These are phyloP conservation scores for Xanthoparmelia taractica DNA, from an alignment of 495 filamentous ascomycete species.

Conservation along the genomic window DNA sequence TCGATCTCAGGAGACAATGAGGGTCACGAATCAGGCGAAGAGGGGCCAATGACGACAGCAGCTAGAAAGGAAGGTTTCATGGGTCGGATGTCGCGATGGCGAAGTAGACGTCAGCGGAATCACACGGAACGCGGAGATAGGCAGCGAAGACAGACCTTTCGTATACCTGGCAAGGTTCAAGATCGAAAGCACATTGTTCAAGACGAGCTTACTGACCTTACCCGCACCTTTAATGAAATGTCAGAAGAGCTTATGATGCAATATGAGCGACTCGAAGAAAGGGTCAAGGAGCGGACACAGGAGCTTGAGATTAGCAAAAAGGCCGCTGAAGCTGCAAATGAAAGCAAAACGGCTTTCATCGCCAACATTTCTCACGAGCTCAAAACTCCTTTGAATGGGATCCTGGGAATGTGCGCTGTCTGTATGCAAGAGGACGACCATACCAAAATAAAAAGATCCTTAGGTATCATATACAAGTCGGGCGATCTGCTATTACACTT, in stretches of 20 bases:
- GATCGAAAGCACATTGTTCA: slow-evolving; percentile 66
- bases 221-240: slow-evolving; percentile 87
- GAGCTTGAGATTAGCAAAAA: slow-evolving; percentile 84
- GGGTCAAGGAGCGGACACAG: slow-evolving; percentile 71
- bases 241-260: slow-evolving; percentile 81
- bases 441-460: slow-evolving; percentile 63
- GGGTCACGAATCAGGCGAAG: slow-evolving; percentile 17
- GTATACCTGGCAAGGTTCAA: slow-evolving; percentile 74
- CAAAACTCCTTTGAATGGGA: slow-evolving; percentile 87
- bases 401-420: slow-evolving; percentile 85
- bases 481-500: slow-evolving; percentile 81
- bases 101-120: slow-evolving; percentile 17
- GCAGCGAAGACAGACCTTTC: slow-evolving; percentile 52
- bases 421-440: slow-evolving; percentile 85
- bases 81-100: slow-evolving; percentile 30
- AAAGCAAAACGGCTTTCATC: slow-evolving; percentile 92
- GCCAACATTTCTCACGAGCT: slow-evolving; percentile 94
- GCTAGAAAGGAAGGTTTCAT: slow-evolving; percentile 42
- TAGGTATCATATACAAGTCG: slow-evolving; percentile 83
- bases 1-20: slow-evolving; percentile 33
- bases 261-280: slow-evolving; percentile 73
- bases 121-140: slow-evolving; percentile 31
- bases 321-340: slow-evolving; percentile 84
- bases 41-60: slow-evolving; percentile 14
- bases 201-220: slow-evolving; percentile 84